These are phyloP conservation scores for Seiridium cupressi DNA, from an alignment of 2,329 filamentous ascomycete species.

Conservation along the genomic window DNA sequence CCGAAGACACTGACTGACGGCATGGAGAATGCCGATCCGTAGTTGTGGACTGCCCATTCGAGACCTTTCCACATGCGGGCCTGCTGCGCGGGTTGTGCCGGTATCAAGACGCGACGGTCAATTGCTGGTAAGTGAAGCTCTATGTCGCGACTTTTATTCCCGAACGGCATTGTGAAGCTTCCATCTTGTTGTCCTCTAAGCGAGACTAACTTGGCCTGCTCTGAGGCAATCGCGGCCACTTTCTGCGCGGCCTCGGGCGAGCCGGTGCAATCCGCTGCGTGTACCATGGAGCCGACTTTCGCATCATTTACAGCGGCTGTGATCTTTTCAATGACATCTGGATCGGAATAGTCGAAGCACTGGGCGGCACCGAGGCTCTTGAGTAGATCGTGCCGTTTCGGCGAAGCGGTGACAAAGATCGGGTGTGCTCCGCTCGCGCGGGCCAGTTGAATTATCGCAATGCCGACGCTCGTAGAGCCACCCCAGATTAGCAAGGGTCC, in stretches of 20 bases:
- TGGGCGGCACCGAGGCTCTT: slow-evolving; percentile 28
- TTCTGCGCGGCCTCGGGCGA: background rate
- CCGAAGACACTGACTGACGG: background rate
- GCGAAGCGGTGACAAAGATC: slow-evolving; percentile 31
- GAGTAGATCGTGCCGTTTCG: slow-evolving; percentile 28
- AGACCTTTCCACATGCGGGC: background rate
- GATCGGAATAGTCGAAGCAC: slow-evolving; percentile 32
- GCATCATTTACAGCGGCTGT: background rate
- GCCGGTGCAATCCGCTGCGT: background rate
- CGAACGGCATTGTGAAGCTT: background rate
- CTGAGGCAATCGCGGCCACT: background rate
- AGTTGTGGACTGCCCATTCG: background rate
- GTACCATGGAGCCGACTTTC: background rate
- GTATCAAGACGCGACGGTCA: background rate
- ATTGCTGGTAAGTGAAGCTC: background rate
- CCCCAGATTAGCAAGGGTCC: slow-evolving; percentile 34
- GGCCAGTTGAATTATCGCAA: slow-evolving; percentile 32
- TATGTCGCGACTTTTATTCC: background rate
- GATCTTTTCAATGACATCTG: slow-evolving; percentile 12
- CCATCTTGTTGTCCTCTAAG: background rate
- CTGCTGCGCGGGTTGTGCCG: background rate
- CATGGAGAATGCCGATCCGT: background rate
- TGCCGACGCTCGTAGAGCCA: slow-evolving; percentile 32
- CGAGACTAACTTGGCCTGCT: background rate
- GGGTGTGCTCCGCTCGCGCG: slow-evolving; percentile 24